phyloP scores from a whole-genome alignment of 2,329 filamentous ascomycete genomes.

The Nannizziopsis arthrosporioides region DNA sequence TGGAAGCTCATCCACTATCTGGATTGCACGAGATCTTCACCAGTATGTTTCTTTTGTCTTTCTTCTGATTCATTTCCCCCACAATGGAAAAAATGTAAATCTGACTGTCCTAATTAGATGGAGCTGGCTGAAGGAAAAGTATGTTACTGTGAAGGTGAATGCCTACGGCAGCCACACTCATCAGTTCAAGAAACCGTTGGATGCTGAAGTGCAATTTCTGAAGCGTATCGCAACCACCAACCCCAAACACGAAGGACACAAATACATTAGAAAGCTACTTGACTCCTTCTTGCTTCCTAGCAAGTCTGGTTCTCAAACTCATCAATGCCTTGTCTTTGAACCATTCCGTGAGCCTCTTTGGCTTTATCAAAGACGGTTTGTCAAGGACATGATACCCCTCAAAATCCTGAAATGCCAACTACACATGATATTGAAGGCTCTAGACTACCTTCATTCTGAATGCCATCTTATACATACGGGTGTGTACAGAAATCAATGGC shows the following conservation, averaged over 20 bases:
- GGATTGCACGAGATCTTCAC: conserved; percentile 20
- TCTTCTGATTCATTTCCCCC: background rate
- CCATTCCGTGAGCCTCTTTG: conserved; percentile 28
- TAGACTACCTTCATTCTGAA: conserved; percentile 11
- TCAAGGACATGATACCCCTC: no score
- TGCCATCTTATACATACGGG: conserved; percentile 7
- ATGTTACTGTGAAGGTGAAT: conserved; percentile 28
- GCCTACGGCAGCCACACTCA: conserved; percentile 20
- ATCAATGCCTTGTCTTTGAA: conserved; percentile 29
- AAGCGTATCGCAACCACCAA: conserved; percentile 23
- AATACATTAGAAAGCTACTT: conserved; percentile 23
- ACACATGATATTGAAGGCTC: no score
- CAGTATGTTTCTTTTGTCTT: conserved; percentile 3
- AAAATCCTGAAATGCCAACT: no score
- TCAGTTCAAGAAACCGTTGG: conserved; percentile 17
- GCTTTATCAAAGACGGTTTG: no score
- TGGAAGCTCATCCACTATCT: conserved; percentile 19
- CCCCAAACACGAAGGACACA: conserved; percentile 21
- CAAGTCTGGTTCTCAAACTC: conserved; percentile 22
- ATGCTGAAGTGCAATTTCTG: conserved; percentile 24
- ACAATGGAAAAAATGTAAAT: background rate
- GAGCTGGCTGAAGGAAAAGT: conserved; percentile 19
- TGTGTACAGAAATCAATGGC: no score
- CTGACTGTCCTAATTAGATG: conserved; percentile 16
- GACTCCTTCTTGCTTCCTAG: conserved; percentile 25